phyloP scores from a whole-genome alignment of 139 green algal species.

The Yamagishiella unicocca region DNA sequence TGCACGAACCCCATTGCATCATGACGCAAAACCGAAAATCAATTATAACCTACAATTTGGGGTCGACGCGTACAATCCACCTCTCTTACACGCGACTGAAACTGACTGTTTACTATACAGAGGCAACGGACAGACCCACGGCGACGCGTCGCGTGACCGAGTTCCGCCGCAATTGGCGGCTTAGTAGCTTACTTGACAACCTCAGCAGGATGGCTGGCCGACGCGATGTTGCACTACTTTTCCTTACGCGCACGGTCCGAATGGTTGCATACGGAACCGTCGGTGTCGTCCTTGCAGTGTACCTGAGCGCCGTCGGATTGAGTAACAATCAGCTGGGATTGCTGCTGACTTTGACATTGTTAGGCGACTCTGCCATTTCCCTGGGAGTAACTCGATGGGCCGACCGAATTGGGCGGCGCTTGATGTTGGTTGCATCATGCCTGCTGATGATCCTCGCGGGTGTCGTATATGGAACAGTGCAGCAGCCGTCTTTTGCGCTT shows the following conservation, averaged over 20 bases:
- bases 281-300: constrained; percentile 3
- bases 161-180: too few relatives aligned
- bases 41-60: too few relatives aligned
- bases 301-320: constrained; percentile 14
- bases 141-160: too few relatives aligned
- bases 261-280: constrained; percentile 2
- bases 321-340: constrained; percentile 1
- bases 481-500: not conserved
- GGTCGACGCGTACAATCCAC: too few relatives aligned
- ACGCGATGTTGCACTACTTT: not conserved
- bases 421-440: not conserved
- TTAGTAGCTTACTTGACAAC: too few relatives aligned
- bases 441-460: constrained; percentile 15
- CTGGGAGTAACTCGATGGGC: not conserved
- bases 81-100: too few relatives aligned
- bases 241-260: not conserved
- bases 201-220: not conserved
- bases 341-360: constrained; percentile 24
- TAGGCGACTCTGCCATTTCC: constrained; percentile 17
- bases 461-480: not conserved
- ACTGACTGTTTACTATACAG: too few relatives aligned
- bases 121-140: too few relatives aligned
- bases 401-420: not conserved
- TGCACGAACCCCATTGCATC: too few relatives aligned
- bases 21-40: too few relatives aligned